Base-by-base conservation (phyloP, 2,329 filamentous ascomycete species). In the Cladosporium colombiae region DNA sequence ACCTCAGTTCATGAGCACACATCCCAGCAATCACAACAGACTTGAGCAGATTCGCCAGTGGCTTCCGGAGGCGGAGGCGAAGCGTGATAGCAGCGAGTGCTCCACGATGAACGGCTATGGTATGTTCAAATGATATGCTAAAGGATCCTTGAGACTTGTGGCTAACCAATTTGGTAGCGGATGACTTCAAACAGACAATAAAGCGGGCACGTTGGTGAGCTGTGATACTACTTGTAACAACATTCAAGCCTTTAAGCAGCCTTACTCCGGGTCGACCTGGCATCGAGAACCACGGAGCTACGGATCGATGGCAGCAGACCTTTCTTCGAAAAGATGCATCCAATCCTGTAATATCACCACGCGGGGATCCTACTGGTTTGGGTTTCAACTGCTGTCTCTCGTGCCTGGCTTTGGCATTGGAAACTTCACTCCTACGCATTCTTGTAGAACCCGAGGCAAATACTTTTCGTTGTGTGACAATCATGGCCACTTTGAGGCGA, bases 1-100 rank as follows among this genome's bases (percentile, higher is more conserved):
- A 37, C 90, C 90, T 0, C 88, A 93, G 77, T 89, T 91, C 80
- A 78, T 92, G 71, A 90, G 86, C 73, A 93, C 91, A 6, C 91
- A 94, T 79, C 91, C 91, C 40, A 89, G 88, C 79, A 88, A 88
- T 70, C 81, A 85, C 65, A 86, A 86, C 66, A 81, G 90, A 25
- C 84, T 91, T 66, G 81, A 86, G 71, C 88, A 88, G 76, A 90
- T 92, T 62, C 75, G 80, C 64, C 83, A 87, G 69, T 92, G 84
- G 84, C 60, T 83, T 27, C 78, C 78, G 0, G 72, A 81, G 64
- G 81, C 81, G 3, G 68, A 76, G 60, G 70, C 75, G 65, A 78
- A 78, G 69, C 73, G 75, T 5, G 74, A 78, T 56, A 59, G 68
- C 6, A 72, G 72, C 35, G 70, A 72, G 3, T 75, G 74, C 56